Evolutionary conservation across 805 yeast species (phyloP).

Genomic region (Jamesozyma lodderae): DNA sequence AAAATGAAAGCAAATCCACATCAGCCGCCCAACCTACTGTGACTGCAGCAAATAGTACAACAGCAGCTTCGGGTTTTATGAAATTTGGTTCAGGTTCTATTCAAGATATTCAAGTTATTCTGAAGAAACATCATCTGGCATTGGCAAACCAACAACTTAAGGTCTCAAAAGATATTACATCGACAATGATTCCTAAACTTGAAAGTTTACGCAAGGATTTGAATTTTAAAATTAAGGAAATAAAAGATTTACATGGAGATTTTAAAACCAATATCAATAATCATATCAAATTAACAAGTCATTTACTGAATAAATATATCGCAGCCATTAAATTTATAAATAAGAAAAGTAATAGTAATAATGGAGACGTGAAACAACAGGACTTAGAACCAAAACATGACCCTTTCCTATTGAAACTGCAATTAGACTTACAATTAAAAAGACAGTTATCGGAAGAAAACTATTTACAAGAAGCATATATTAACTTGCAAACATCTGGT

Average conservation of each 20-base stretch:
- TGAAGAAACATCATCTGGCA: conserved; percentile 56
- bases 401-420: conserved; percentile 54
- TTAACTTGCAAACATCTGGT: conserved; percentile 56
- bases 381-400: conserved; percentile 38
- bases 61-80: conserved; percentile 43
- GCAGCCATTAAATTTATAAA: conserved; percentile 37
- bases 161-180: conserved; percentile 46
- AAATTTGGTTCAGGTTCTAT: conserved; percentile 70
- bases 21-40: background rate
- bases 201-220: conserved; percentile 60
- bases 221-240: conserved; percentile 69
- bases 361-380: conserved; percentile 11
- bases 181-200: conserved; percentile 46
- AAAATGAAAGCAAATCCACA: background rate
- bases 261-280: conserved; percentile 51
- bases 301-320: conserved; percentile 39
- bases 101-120: conserved; percentile 64
- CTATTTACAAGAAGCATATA: conserved; percentile 55
- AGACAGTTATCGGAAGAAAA: conserved; percentile 54
- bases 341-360: conserved; percentile 12
- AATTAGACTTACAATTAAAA: conserved; percentile 56
- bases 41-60: too few relatives aligned
- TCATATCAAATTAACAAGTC: conserved; percentile 58
- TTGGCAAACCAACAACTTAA: conserved; percentile 47
- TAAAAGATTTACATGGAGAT: conserved; percentile 55